A percentile compares a stretch with the other conserved stretches of the same genome.
Conservation (phyloP, 805 yeast species). For the Limtongia smithiae region DNA sequence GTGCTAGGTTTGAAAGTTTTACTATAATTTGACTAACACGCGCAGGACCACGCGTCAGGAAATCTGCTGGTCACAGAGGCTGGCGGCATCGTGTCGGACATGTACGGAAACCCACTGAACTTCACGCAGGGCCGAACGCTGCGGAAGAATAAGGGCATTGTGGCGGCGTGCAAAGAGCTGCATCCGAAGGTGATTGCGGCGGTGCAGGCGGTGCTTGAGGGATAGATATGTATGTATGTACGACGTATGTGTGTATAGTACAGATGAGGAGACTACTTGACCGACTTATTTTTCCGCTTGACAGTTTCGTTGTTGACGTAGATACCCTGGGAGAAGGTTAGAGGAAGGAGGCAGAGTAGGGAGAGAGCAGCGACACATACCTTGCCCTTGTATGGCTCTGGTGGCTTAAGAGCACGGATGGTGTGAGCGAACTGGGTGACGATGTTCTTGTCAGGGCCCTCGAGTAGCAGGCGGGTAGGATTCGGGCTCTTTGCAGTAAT, state of each 20-base stretch:
- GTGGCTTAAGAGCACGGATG: constrained; percentile 82
- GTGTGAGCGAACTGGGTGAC: constrained; percentile 85
- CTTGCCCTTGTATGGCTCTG: constrained; percentile 98
- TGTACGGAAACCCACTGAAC: constrained; percentile 67
- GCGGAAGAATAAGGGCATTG: constrained; percentile 76
- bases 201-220: constrained; percentile 24
- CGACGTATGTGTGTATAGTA: constrained; percentile 6
- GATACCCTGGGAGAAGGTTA: constrained; percentile 51
- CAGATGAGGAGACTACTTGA: constrained; percentile 52
- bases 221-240: neutral
- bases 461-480: constrained; percentile 79
- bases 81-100: constrained; percentile 88
- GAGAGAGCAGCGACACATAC: constrained; percentile 8
- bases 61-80: constrained; percentile 80
- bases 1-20: too few species aligned
- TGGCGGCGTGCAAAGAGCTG: constrained; percentile 55
- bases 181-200: constrained; percentile 21
- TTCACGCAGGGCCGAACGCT: constrained; percentile 84
- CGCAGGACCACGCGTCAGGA: constrained; percentile 90
- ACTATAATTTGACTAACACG: too few species aligned
- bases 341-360: neutral
- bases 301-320: constrained; percentile 89
- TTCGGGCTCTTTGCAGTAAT: constrained; percentile 71
- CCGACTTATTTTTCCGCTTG: constrained; percentile 85
- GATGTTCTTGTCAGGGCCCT: constrained; percentile 84